Evolutionary conservation across 805 yeast species (phyloP).

Genomic region (Isabelozyma heimii): DNA sequence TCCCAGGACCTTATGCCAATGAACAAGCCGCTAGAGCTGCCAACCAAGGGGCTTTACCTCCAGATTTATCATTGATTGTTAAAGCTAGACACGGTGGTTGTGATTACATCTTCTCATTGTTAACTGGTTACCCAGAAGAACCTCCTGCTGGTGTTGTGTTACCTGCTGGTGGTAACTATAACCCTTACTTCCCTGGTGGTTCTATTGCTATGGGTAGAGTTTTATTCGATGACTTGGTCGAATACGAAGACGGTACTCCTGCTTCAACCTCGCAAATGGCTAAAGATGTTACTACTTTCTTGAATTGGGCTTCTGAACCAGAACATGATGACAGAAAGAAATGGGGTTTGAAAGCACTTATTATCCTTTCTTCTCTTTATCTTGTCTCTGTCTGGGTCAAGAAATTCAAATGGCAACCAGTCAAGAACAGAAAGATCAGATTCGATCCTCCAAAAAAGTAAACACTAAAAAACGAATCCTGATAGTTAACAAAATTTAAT

Average conservation of each 20-base stretch:
- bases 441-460: slow-evolving; percentile 87
- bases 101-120: slow-evolving; percentile 90
- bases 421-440: slow-evolving; percentile 91
- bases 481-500: slow-evolving; percentile 1
- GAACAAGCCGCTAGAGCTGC: slow-evolving; percentile 99
- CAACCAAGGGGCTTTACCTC: slow-evolving; percentile 98
- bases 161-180: slow-evolving; percentile 94
- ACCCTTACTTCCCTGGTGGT: slow-evolving; percentile 99
- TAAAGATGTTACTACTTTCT: slow-evolving; percentile 92
- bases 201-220: slow-evolving; percentile 99
- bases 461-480: slow-evolving; percentile 3
- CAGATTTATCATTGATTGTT: slow-evolving; percentile 93
- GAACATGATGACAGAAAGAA: slow-evolving; percentile 98
- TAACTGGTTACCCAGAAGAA: slow-evolving; percentile 98
- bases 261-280: slow-evolving; percentile 99
- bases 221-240: slow-evolving; percentile 93
- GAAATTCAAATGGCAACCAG: slow-evolving; percentile 97
- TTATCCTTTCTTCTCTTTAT: slow-evolving; percentile 75
- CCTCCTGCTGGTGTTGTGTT: slow-evolving; percentile 95
- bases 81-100: slow-evolving; percentile 99
- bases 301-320: slow-evolving; percentile 98
- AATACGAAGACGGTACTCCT: slow-evolving; percentile 98
- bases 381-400: slow-evolving; percentile 86
- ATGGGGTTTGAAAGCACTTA: slow-evolving; percentile 89
- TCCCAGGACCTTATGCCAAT: slow-evolving; percentile 94